Evolutionary conservation across 306 rosid species (phyloP), one percentile per base, ranked within the genome.

Genomic region (Cyclanthera cordifolia): DNA sequence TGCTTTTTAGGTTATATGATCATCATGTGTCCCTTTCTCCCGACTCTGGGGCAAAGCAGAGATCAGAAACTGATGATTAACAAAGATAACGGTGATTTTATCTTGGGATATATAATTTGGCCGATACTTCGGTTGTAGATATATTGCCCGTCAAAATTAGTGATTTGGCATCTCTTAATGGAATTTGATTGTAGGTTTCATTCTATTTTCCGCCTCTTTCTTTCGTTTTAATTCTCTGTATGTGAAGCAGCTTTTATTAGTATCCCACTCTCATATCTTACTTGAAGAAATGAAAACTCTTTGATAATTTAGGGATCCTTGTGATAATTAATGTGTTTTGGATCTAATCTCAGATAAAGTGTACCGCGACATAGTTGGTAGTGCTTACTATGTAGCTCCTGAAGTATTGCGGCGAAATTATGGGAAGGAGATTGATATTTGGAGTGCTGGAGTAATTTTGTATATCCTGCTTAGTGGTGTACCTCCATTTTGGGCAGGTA

Each of bases 401-500:
- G 97, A 91, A 80, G 97, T 91, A 51, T 71, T 91, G 77, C 86
- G 78, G 47, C 95, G 83, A 51, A 76, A 73, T 75, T 91, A 91
- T 71, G 96, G 97, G 52, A 88, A 88, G 75, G 95, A 91, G 80
- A 85, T 88, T 69, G 97, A 91, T 80, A 79, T 88, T 70, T 91
- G 97, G 97, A 91, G 97, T 78, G 97, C 97, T n/a, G 97, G 97
- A 54, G 80, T 91, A 39, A 91, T 91, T 37, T 80, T 91, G 85
- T 91, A 91, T 71, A 86, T 91, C 73, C 88, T 91, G 25, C 86
- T 91, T 20, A 86, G 97, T 74, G 97, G 97, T 32, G 97, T 86
- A n/a, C 96, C 97, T 67, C 97, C 97, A 39, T 91, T 88, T 75
- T 91, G 97, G 97, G 97, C 90, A n/a, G 96, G 97, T 91, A 79